Evolutionary conservation across 2,329 filamentous ascomycete genomes (phyloP).

Genomic region (Cordyceps cateniannulata): DNA sequence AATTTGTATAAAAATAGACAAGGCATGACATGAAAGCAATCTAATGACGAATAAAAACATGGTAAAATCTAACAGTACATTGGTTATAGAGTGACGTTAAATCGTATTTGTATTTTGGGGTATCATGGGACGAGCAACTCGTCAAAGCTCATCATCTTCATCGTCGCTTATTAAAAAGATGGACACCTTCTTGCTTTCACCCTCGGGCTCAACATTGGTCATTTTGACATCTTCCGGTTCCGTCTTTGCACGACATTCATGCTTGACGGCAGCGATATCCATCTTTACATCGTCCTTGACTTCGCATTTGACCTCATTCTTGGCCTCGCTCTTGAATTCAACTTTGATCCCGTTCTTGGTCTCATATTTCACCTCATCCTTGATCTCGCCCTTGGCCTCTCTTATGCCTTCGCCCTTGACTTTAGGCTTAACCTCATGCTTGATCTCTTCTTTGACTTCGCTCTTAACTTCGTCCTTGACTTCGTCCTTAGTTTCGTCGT

Average conservation of each 20-base stretch:
- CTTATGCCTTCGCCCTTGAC: conserved; percentile 9
- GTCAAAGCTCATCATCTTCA: conserved; percentile 12
- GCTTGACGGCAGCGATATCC: conserved; percentile 5
- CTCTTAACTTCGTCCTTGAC: conserved; percentile 14
- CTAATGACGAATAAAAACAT: background rate
- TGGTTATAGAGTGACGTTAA: background rate
- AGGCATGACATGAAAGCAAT: conserved; percentile 4
- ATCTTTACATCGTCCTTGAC: conserved; percentile 4
- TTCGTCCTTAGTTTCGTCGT: conserved; percentile 10
- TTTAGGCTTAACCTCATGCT: background rate
- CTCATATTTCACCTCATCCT: conserved; percentile 10
- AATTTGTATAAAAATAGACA: background rate
- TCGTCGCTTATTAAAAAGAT: conserved; percentile 9
- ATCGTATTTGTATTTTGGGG: background rate
- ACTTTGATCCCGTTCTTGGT: conserved; percentile 13
- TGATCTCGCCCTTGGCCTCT: conserved; percentile 12
- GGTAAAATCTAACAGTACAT: background rate
- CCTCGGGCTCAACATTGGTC: background rate
- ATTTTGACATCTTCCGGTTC: background rate
- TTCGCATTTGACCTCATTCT: conserved; percentile 11
- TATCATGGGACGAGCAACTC: background rate
- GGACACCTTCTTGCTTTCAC: conserved; percentile 5
- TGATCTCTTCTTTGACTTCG: background rate
- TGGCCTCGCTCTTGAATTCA: conserved; percentile 15
- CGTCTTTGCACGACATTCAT: background rate